Conservation (phyloP, 768 basidiomycete genomes). For the Boletus subcaerulescens region DNA sequence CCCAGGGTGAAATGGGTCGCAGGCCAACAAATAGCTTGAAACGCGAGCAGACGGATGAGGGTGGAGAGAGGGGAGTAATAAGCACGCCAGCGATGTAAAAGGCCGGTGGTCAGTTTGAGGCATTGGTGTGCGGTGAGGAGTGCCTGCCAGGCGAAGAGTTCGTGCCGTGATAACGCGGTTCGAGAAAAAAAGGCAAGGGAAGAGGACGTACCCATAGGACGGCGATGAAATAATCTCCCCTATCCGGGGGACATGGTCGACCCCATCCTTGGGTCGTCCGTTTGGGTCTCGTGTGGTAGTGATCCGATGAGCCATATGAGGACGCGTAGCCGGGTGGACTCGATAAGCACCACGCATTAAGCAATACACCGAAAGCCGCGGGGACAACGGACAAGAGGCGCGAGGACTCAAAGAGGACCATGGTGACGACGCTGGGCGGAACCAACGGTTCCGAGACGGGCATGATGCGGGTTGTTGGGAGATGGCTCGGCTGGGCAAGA, state of each 20-base stretch:
- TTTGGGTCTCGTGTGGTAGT: neutral
- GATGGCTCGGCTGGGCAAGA: constrained; percentile 49
- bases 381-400: constrained; percentile 72
- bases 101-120: constrained; percentile 81
- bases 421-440: constrained; percentile 48
- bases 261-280: constrained; percentile 21
- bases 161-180: neutral
- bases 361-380: constrained; percentile 61
- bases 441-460: constrained; percentile 48
- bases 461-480: constrained; percentile 67
- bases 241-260: constrained; percentile 42
- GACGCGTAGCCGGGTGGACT: constrained; percentile 38
- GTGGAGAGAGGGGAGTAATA: constrained; percentile 90
- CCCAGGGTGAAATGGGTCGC: constrained; percentile 83
- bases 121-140: constrained; percentile 88
- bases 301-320: constrained; percentile 2
- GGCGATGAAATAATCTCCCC: constrained; percentile 64
- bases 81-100: constrained; percentile 84
- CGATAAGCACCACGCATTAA: constrained; percentile 56
- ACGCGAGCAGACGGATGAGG: constrained; percentile 84
- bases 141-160: constrained; percentile 43
- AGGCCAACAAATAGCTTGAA: constrained; percentile 97
- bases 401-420: constrained; percentile 66
- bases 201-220: constrained; percentile 61
- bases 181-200: neutral